These are phyloP conservation scores for Lepiota brunneoincarnata DNA, from an alignment of 768 basidiomycete genomes.

Conservation along the genomic window DNA sequence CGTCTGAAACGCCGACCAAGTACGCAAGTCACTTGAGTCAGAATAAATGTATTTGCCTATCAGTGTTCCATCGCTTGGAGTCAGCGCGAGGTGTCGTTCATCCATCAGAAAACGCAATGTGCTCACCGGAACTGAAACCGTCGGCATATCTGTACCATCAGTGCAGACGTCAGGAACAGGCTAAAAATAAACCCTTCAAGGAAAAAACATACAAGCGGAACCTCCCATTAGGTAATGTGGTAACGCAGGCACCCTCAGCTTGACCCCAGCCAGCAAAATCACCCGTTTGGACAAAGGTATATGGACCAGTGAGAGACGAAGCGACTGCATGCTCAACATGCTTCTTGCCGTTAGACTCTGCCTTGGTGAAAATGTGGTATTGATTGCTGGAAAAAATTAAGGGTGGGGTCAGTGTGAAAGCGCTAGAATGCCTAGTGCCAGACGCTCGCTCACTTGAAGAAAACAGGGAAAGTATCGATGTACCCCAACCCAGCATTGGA, in stretches of 20 bases:
- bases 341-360: conserved; percentile 30
- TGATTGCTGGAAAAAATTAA: conserved; percentile 20
- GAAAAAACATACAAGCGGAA: conserved; percentile 26
- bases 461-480: conserved; percentile 33
- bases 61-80: background rate
- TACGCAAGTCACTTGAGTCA: conserved; percentile 31
- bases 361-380: conserved; percentile 33
- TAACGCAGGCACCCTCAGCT: conserved; percentile 30
- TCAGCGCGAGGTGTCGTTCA: background rate
- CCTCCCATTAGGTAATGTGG: conserved; percentile 27
- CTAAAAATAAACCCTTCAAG: background rate
- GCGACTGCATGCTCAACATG: conserved; percentile 30
- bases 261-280: conserved; percentile 34
- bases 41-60: conserved; percentile 33
- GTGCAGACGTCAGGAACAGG: background rate
- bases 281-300: conserved; percentile 30
- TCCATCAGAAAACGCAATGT: background rate
- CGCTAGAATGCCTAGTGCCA: background rate
- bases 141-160: conserved; percentile 24
- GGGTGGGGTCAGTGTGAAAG: background rate
- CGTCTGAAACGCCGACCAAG: conserved; percentile 27
- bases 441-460: conserved; percentile 24
- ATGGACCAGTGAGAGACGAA: conserved; percentile 30
- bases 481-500: conserved; percentile 32
- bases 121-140: conserved; percentile 26